These are phyloP conservation scores for Platanus orientalis DNA, from an alignment of 164 flowering plant genomes.

Conservation along the genomic window DNA sequence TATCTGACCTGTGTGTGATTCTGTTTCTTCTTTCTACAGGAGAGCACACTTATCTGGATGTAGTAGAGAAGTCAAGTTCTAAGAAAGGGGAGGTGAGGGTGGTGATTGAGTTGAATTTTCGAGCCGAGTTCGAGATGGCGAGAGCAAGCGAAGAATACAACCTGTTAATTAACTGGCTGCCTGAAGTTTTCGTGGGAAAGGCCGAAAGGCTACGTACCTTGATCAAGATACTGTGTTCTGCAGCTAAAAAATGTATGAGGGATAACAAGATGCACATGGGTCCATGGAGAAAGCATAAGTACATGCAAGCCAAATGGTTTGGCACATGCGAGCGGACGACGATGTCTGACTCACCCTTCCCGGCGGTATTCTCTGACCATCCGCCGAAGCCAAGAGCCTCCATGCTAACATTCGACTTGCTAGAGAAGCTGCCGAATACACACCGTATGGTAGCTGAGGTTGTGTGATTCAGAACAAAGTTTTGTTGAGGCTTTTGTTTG, in stretches of 20 bases:
- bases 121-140: constrained; percentile 86
- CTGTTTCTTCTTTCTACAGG: constrained; percentile 33
- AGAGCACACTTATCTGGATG: constrained; percentile 77
- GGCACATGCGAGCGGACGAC: constrained; percentile 29
- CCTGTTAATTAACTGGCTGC: constrained; percentile 41
- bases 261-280: constrained; percentile 87
- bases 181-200: constrained; percentile 78
- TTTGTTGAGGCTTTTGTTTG: background rate
- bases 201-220: constrained; percentile 45
- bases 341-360: background rate
- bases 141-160: constrained; percentile 69
- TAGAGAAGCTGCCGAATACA: constrained; percentile 31
- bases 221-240: constrained; percentile 59
- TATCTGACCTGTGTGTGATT: no score
- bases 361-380: constrained; percentile 5
- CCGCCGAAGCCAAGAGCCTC: constrained; percentile 38
- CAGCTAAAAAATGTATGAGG: constrained; percentile 83
- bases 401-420: constrained; percentile 45
- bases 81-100: constrained; percentile 56
- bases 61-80: constrained; percentile 39
- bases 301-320: constrained; percentile 91
- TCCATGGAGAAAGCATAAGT: no score
- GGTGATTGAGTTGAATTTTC: constrained; percentile 65
- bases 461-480: constrained; percentile 16
- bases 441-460: constrained; percentile 38